These are phyloP conservation scores for Steccherinum ochraceum DNA, from an alignment of 768 basidiomycete species.

Conservation along the genomic window DNA sequence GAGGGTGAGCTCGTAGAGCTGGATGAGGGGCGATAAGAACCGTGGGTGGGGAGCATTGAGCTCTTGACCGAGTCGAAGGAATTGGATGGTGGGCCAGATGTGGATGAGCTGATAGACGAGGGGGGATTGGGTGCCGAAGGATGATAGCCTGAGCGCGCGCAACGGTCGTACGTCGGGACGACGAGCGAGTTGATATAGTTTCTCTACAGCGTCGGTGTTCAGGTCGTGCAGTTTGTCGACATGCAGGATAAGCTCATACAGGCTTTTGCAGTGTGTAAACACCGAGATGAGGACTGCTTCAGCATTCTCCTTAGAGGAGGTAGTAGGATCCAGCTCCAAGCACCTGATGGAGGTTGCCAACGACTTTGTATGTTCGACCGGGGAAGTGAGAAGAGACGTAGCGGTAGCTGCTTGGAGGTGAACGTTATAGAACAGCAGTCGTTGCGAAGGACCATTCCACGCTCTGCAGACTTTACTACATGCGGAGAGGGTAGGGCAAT, in stretches of 20 bases:
- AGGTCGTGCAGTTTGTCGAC: conserved; percentile 23
- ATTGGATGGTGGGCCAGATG: conserved; percentile 31
- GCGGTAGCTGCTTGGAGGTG: neutral
- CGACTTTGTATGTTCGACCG: conserved; percentile 2
- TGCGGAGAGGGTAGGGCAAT: conserved; percentile 13
- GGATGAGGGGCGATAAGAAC: conserved; percentile 11
- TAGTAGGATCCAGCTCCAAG: conserved; percentile 10
- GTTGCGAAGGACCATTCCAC: conserved; percentile 17
- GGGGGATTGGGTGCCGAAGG: conserved; percentile 36
- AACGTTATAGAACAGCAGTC: conserved; percentile 17
- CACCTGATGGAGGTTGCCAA: conserved; percentile 14
- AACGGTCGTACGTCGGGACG: conserved; percentile 18
- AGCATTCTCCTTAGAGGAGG: neutral
- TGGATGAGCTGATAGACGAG: conserved; percentile 35
- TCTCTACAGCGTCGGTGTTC: conserved; percentile 12
- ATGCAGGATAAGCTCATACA: conserved; percentile 29
- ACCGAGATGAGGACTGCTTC: conserved; percentile 14
- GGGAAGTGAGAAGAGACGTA: conserved; percentile 1
- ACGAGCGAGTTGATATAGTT: conserved; percentile 19
- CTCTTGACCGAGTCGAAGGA: conserved; percentile 33
- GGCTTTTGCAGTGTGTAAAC: conserved; percentile 20
- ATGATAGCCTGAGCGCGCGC: conserved; percentile 26
- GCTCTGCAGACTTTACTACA: conserved; percentile 15
- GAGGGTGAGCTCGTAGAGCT: conserved; percentile 36
- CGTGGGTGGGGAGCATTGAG: conserved; percentile 29